Base-by-base conservation (phyloP, 805 yeast species). In the Teunomyces gatunensis region DNA sequence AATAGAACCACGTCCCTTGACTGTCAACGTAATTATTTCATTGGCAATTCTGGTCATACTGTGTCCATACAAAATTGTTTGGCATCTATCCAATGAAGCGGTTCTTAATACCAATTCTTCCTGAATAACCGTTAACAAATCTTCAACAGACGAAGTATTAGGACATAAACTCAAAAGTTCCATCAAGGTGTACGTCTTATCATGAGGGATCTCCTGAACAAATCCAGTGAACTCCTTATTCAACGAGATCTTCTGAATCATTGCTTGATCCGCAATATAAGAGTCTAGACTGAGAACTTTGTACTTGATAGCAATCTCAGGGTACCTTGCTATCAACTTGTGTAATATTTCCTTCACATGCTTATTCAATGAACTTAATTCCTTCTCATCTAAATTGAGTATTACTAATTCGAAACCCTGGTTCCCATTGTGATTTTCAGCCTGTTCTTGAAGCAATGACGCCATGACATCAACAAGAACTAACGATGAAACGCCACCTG, bases 21-120 rank as follows among this genome's bases (percentile, higher is more conserved):
- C 90, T 0, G 96, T 85, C 46, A 87, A 65, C 0, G 95, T 75
- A 29, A 92, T 71, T n/a, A 87, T 81, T 51, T 83, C 83, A 56
- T 85, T 89, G 1, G 97, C 96, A 20, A 91, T 61, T 36, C 83
- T 75, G 0, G 96, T 87, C 95, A 89, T 87, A 23, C 87, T 82
- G 58, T 84, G 87, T 1, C 92, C 89, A 69, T 81, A 80, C 6
- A 89, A 43, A 3, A 89, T 68, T n/a, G 87, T 75, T n/a, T 75
- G 69, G 55, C 83, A 78, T 0, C 64, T 58, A 12, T 70, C 64
- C 10, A 67, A 63, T 5, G 56, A 54, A 0, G 90, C 88, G 10
- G 75, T 62, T 25, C 69, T 61, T 28, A 73, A 54, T 1, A 84
- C 65, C 3, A 84, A 54, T 35, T 78, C 78, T 5, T 73, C 71